Conservation (phyloP, 1,284 basidiomycete genomes). For the Rugiboletus extremiorientalis region DNA sequence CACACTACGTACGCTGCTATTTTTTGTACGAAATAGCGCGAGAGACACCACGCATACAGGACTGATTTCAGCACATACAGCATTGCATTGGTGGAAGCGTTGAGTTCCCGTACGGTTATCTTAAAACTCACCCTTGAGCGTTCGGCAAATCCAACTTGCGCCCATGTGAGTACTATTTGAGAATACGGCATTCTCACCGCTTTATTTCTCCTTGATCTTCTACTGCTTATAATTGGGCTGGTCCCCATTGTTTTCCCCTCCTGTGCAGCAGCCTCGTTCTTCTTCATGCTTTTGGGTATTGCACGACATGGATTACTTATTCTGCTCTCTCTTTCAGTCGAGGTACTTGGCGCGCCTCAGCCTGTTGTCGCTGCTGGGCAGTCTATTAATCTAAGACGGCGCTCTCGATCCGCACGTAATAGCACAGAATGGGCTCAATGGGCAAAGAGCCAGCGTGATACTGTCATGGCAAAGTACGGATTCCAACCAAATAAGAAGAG, state of each 20-base stretch:
- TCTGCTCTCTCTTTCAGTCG: conserved; percentile 14
- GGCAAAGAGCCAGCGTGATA: conserved; percentile 24
- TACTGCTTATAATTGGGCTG: conserved; percentile 7
- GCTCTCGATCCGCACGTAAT: conserved; percentile 13
- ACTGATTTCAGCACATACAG: too few species aligned
- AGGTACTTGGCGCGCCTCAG: conserved; percentile 13
- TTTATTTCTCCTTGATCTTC: conserved; percentile 1
- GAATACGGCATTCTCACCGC: conserved; percentile 10
- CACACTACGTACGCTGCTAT: too few species aligned
- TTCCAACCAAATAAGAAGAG: conserved; percentile 16
- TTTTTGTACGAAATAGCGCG: too few species aligned
- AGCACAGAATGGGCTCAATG: conserved; percentile 24
- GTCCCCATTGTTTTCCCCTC: not conserved
- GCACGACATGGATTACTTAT: conserved; percentile 8
- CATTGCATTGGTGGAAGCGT: too few species aligned
- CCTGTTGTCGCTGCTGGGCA: conserved; percentile 15
- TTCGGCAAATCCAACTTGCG: too few species aligned
- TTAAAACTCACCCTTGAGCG: too few species aligned
- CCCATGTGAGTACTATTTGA: not conserved
- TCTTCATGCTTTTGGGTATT: conserved; percentile 12
- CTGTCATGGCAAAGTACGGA: conserved; percentile 26
- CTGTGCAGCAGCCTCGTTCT: conserved; percentile 5
- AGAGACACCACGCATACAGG: too few species aligned
- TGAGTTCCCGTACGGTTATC: too few species aligned
- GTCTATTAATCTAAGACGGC: conserved; percentile 20